phyloP scores from a whole-genome alignment of 495 filamentous ascomycete genomes.

The Penicillium steckii region DNA sequence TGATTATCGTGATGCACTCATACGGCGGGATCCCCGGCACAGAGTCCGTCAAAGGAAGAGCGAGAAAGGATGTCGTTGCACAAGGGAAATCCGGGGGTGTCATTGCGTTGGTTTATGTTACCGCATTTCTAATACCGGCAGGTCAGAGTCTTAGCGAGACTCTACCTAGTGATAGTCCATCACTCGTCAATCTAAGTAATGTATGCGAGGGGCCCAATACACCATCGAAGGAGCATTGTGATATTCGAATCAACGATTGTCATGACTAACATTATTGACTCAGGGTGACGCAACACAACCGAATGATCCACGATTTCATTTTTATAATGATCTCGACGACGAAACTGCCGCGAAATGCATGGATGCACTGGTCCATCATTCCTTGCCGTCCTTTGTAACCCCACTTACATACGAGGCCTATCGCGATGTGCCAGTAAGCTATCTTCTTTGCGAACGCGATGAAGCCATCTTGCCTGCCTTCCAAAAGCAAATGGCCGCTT shows the following conservation, averaged over 20 bases:
- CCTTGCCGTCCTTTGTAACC: background rate
- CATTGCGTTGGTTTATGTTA: constrained; percentile 8
- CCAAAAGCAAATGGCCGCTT: constrained; percentile 2
- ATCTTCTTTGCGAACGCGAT: constrained; percentile 4
- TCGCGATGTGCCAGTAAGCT: constrained; percentile 5
- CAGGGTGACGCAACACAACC: background rate
- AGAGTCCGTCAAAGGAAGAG: constrained; percentile 32
- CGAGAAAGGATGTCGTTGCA: constrained; percentile 16
- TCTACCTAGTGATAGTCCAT: background rate
- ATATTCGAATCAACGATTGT: background rate
- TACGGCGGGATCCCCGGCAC: constrained; percentile 35
- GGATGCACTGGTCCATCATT: background rate
- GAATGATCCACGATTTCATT: background rate
- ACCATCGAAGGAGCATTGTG: background rate
- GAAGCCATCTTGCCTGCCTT: background rate
- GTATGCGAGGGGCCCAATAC: background rate
- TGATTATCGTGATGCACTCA: constrained; percentile 33
- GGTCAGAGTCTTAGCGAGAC: background rate
- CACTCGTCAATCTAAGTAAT: background rate
- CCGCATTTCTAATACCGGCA: constrained; percentile 2
- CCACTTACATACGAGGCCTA: constrained; percentile 8
- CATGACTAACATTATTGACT: background rate
- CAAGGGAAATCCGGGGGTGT: constrained; percentile 14
- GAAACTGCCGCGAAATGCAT: background rate
- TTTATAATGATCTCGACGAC: constrained; percentile 9